These are phyloP conservation scores for Salix arbutifolia DNA, from an alignment of 345 rosid genomes.

Conservation along the genomic window DNA sequence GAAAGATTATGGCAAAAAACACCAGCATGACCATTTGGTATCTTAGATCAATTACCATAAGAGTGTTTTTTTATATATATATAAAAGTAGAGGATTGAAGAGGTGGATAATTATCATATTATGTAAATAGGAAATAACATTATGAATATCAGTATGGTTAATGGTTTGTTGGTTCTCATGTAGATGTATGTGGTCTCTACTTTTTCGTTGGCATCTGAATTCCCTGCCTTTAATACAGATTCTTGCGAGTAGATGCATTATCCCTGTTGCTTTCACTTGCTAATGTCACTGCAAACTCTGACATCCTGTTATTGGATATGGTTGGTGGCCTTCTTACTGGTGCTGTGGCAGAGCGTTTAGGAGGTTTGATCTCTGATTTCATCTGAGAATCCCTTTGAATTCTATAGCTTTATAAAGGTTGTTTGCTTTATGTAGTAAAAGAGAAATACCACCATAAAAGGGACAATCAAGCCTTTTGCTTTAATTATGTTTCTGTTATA, in stretches of 20 bases:
- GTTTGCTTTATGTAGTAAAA: background rate
- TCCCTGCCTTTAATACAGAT: constrained; percentile 40
- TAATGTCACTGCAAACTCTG: constrained; percentile 68
- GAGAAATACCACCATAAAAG: background rate
- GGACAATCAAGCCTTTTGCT: background rate
- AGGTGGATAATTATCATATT: background rate
- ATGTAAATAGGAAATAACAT: background rate
- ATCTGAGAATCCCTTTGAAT: background rate
- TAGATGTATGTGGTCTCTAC: background rate
- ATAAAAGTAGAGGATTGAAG: background rate
- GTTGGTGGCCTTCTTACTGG: constrained; percentile 93
- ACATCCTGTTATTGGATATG: constrained; percentile 82
- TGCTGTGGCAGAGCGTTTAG: constrained; percentile 89
- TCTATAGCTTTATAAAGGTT: background rate
- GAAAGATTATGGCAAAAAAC: background rate
- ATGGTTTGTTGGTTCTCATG: background rate
- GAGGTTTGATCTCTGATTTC: constrained; percentile 44
- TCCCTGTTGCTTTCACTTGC: constrained; percentile 85
- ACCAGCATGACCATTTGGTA: background rate
- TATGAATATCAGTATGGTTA: background rate
- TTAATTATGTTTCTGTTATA: background rate
- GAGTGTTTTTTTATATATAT: too few relatives aligned
- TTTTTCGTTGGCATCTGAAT: background rate
- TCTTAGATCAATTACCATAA: background rate
- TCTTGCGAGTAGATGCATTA: constrained; percentile 70